Evolutionary conservation across 805 yeast species (phyloP), one percentile per base, ranked within the genome.

Genomic region (Lipomyces chichibuensis): DNA sequence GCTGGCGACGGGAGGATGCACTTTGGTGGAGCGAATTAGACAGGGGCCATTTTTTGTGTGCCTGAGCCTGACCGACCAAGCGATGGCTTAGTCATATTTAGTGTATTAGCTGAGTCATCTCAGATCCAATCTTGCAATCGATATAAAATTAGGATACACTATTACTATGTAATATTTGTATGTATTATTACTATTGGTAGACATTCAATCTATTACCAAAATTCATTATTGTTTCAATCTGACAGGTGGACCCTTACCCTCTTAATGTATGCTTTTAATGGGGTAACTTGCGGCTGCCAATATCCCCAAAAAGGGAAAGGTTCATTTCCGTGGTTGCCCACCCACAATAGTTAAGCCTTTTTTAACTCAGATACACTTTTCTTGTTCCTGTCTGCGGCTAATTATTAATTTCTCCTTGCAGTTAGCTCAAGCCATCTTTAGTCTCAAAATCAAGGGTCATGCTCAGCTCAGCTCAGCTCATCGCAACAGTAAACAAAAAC

Each of bases 1-100:
- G n/a, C n/a, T 9, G 55, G 20, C 23, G 55, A 52, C 33, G n/a
- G 13, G 27, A 25, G 55, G 55, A 2, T 25, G 33, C 32, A 27
- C 17, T 52, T 9, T 29, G 55, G 55, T 17, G n/a, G 55, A 52
- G 55, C 33, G 27, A 25, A n/a, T 52, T 52, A 52, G 55, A 52
- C 55, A 52, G 55, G 55, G 55, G 55, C n/a, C n/a, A n/a, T n/a
- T 52, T 29, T 17, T 14, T 11, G 11, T 11, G 49, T 17, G 23
- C 49, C 49, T 43, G 49, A n/a, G n/a, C n/a, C n/a, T n/a, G n/a
- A n/a, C n/a, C n/a, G n/a, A n/a, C 49, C 49, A 43, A 43, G 14
- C 23, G 23, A 43, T 43, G 49, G 49, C 25, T 43, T 43, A 43
- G 49, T 43, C 49, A 43, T 11, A 5, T 6, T 17, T 1, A 17